Conservation (phyloP, 495 filamentous ascomycete species). For the Letharia lupina region DNA sequence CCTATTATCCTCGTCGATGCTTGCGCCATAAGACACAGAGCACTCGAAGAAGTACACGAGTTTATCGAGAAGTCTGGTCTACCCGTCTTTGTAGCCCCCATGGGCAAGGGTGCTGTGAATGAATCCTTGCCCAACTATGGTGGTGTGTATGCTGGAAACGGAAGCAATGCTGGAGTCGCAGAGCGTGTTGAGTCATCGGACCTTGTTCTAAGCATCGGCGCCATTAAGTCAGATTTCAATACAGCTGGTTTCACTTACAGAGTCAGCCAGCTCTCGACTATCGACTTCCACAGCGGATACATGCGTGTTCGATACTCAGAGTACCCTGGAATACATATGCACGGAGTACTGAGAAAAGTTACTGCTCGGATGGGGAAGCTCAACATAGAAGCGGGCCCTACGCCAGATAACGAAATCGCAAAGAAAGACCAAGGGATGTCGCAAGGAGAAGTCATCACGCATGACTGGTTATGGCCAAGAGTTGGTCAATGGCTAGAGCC, state of each 20-base stretch:
- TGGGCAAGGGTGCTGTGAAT: slow-evolving; percentile 85
- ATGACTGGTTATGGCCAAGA: slow-evolving; percentile 80
- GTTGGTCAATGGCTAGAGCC: slow-evolving; percentile 68
- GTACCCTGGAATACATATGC: slow-evolving; percentile 79
- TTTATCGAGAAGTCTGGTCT: slow-evolving; percentile 69
- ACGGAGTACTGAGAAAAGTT: slow-evolving; percentile 73
- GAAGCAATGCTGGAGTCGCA: slow-evolving; percentile 60
- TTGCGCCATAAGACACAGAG: slow-evolving; percentile 77
- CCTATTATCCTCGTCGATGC: slow-evolving; percentile 84
- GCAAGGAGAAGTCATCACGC: slow-evolving; percentile 54
- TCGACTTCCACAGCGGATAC: slow-evolving; percentile 78
- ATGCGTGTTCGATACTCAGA: slow-evolving; percentile 70
- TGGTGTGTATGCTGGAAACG: slow-evolving; percentile 80
- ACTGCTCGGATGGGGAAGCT: slow-evolving; percentile 52
- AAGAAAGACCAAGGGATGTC: slow-evolving; percentile 41
- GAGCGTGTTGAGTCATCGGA: slow-evolving; percentile 73
- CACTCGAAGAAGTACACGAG: slow-evolving; percentile 64
- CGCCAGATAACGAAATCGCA: slow-evolving; percentile 48
- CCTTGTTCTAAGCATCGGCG: slow-evolving; percentile 73
- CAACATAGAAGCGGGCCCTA: slow-evolving; percentile 35
- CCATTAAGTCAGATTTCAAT: slow-evolving; percentile 86
- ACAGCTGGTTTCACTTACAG: slow-evolving; percentile 83
- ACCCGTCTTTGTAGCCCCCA: slow-evolving; percentile 80
- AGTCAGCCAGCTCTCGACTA: slow-evolving; percentile 70
- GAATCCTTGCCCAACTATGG: slow-evolving; percentile 69